These are phyloP conservation scores for Prinsepia uniflora DNA, from an alignment of 306 rosid species.

Conservation along the genomic window DNA sequence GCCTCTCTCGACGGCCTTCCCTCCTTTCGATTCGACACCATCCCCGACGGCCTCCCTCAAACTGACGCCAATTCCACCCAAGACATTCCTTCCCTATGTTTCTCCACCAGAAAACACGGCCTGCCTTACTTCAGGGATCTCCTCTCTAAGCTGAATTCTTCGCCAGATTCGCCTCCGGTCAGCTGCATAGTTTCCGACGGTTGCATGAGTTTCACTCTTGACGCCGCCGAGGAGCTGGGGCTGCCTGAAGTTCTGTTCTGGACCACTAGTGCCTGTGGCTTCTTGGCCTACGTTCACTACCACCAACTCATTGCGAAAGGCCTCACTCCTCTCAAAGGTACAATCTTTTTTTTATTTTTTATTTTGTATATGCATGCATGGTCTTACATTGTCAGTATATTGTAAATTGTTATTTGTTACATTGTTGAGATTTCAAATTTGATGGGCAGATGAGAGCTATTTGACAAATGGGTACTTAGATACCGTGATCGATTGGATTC, in stretches of 20 bases:
- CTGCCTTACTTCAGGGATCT: conserved; percentile 1
- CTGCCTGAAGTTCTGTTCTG: conserved; percentile 36
- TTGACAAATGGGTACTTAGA: conserved; percentile 7
- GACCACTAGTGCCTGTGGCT: conserved; percentile 41
- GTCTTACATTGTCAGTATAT: too few relatives aligned
- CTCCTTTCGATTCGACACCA: background rate
- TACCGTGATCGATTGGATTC: background rate
- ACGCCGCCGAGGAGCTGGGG: conserved; percentile 25
- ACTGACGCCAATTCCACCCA: background rate
- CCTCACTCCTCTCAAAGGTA: conserved; percentile 39
- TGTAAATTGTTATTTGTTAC: too few relatives aligned
- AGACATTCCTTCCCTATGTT: background rate
- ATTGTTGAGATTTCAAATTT: background rate
- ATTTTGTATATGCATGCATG: too few relatives aligned
- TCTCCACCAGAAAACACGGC: background rate
- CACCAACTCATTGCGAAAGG: conserved; percentile 32
- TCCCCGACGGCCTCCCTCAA: background rate
- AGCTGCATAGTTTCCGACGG: conserved; percentile 14
- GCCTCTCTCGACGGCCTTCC: conserved; percentile 10
- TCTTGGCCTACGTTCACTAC: conserved; percentile 33
- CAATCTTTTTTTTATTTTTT: background rate
- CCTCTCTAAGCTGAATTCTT: background rate
- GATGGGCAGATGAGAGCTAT: conserved; percentile 1
- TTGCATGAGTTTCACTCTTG: conserved; percentile 10
- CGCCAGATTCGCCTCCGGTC: conserved; percentile 3